These are phyloP conservation scores for Gyrodon lividus DNA, from an alignment of 768 basidiomycete genomes.

Conservation along the genomic window DNA sequence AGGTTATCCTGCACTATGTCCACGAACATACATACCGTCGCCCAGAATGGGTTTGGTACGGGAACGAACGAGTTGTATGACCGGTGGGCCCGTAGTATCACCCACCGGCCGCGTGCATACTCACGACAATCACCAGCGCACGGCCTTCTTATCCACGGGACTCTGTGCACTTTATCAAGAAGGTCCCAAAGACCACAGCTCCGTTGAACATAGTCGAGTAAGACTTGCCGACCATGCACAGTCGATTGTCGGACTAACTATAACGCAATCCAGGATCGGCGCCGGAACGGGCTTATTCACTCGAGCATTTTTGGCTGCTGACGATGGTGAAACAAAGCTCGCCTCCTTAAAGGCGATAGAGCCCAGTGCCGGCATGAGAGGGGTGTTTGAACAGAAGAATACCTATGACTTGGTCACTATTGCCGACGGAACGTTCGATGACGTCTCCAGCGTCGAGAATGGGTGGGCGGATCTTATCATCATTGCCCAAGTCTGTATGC, in stretches of 20 bases:
- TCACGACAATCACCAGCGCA: conserved; percentile 41
- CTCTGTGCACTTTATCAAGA: conserved; percentile 61
- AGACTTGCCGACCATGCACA: conserved; percentile 23
- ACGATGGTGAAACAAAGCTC: conserved; percentile 50
- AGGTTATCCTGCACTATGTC: conserved; percentile 24
- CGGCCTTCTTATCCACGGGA: conserved; percentile 79
- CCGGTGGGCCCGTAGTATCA: conserved; percentile 38
- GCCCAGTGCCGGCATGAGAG: conserved; percentile 86
- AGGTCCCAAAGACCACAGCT: conserved; percentile 36
- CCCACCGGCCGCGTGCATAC: not conserved
- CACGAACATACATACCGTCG: conserved; percentile 56
- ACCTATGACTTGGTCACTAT: conserved; percentile 51
- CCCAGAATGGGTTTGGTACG: conserved; percentile 68
- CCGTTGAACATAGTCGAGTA: conserved; percentile 72
- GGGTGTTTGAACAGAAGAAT: conserved; percentile 58
- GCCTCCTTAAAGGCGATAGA: conserved; percentile 68
- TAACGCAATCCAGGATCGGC: conserved; percentile 55
- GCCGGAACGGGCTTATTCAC: conserved; percentile 90
- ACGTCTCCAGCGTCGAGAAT: conserved; percentile 50
- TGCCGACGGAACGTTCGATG: conserved; percentile 70
- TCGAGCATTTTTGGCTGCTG: conserved; percentile 69
- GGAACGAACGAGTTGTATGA: conserved; percentile 88
- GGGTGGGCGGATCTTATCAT: conserved; percentile 78
- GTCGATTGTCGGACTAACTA: not conserved
- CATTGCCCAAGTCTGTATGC: conserved; percentile 62